A percentile compares a stretch with the other conserved stretches of the same genome.
phyloP scores from a whole-genome alignment of 1,284 basidiomycete species.

The Cryptococcus neoformans region DNA sequence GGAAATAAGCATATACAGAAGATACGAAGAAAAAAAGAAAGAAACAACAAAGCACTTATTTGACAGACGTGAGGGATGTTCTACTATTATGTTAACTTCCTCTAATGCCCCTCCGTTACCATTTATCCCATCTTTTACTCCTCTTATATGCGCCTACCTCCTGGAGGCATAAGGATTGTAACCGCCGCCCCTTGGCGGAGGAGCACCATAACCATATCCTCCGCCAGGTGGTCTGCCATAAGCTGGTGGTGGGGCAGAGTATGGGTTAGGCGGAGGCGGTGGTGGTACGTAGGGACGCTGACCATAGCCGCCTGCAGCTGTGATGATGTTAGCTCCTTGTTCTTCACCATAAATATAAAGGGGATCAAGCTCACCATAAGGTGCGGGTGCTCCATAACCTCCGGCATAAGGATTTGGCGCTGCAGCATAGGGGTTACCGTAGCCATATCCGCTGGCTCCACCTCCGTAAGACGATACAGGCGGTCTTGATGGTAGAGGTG shows the following conservation, averaged over 20 bases:
- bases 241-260: conserved; percentile 14
- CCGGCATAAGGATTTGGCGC: conserved; percentile 5
- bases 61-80: too few relatives aligned
- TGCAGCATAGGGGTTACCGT: background rate
- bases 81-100: too few relatives aligned
- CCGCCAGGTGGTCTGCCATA: conserved; percentile 10
- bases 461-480: background rate
- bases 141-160: too few relatives aligned
- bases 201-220: conserved; percentile 17
- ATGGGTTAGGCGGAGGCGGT: conserved; percentile 6
- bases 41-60: too few relatives aligned
- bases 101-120: too few relatives aligned
- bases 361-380: background rate
- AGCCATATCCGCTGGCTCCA: background rate
- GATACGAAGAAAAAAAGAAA: too few relatives aligned
- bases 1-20: too few relatives aligned
- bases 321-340: too few relatives aligned
- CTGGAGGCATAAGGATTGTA: conserved; percentile 14
- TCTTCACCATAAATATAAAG: too few relatives aligned
- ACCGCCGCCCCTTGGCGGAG: conserved; percentile 3
- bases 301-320: too few relatives aligned
- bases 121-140: too few relatives aligned
- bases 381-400: conserved; percentile 1
- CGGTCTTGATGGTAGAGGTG: background rate
- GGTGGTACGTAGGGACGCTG: conserved; percentile 6